Conservation (phyloP, 495 filamentous ascomycete genomes). For the Talaromyces thailandensis region DNA sequence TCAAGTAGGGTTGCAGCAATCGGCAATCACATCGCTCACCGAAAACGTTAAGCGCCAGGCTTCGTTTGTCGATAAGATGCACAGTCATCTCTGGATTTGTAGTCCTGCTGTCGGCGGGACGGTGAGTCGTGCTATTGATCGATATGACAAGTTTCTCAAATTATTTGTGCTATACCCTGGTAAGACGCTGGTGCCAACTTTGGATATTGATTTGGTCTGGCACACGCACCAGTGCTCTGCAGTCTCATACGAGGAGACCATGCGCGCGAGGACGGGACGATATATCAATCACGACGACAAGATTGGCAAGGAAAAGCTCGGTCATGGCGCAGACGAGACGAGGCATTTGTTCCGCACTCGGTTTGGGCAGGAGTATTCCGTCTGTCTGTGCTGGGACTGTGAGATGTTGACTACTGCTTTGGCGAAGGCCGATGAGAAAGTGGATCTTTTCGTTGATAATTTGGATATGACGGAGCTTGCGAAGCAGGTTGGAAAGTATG, state of each 20-base stretch:
- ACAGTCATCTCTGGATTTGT: conserved; percentile 20
- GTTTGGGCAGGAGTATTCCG: conserved; percentile 8
- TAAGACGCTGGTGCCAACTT: conserved; percentile 14
- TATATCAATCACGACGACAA: conserved; percentile 17
- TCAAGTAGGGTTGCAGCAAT: background rate
- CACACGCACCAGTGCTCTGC: conserved; percentile 40
- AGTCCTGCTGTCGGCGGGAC: conserved; percentile 20
- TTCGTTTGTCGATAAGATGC: conserved; percentile 19
- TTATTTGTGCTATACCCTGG: conserved; percentile 14
- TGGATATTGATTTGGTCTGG: conserved; percentile 20
- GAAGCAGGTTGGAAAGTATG: background rate
- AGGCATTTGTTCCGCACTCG: conserved; percentile 9
- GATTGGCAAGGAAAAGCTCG: conserved; percentile 5
- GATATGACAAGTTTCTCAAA: conserved; percentile 21
- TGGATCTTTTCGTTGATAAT: background rate
- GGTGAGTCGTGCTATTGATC: conserved; percentile 9
- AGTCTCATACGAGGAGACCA: conserved; percentile 7
- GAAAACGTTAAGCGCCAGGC: conserved; percentile 13
- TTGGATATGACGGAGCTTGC: background rate
- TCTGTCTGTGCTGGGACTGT: conserved; percentile 8
- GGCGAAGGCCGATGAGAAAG: background rate
- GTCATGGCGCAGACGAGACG: conserved; percentile 7
- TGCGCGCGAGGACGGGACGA: conserved; percentile 5
- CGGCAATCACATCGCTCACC: background rate
- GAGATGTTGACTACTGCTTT: conserved; percentile 1